Evolutionary conservation across 2,329 filamentous ascomycete species (phyloP).

Genomic region (Lizonia empirigonia): DNA sequence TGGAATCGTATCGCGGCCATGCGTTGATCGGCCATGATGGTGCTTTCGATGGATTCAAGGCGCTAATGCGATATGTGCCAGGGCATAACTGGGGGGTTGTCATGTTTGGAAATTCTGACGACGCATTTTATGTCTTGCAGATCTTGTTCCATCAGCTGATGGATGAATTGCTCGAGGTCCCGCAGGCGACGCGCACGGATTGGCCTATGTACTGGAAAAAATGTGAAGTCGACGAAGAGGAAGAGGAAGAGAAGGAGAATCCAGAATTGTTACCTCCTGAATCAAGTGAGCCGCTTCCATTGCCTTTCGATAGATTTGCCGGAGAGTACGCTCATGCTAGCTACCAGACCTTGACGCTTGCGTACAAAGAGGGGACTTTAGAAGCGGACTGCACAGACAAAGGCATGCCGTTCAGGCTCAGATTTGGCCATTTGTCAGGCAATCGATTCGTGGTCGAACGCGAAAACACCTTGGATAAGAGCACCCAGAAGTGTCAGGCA

Average conservation of each 20-base stretch:
- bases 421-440: conserved; percentile 11
- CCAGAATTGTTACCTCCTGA: neutral
- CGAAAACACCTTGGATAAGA: neutral
- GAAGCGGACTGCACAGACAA: conserved; percentile 19
- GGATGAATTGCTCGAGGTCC: conserved; percentile 3
- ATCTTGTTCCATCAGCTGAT: conserved; percentile 14
- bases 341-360: conserved; percentile 15
- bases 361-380: conserved; percentile 4
- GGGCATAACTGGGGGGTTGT: conserved; percentile 19
- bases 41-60: conserved; percentile 17
- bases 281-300: neutral
- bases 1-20: conserved; percentile 20
- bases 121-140: conserved; percentile 10
- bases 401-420: conserved; percentile 15
- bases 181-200: neutral
- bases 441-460: conserved; percentile 6
- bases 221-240: neutral
- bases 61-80: conserved; percentile 16
- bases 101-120: conserved; percentile 14
- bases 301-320: conserved; percentile 7
- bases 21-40: conserved; percentile 16
- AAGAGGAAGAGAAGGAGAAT: conserved; percentile 1
- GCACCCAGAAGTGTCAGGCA: conserved; percentile 7
- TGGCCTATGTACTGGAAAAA: conserved; percentile 8
- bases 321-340: conserved; percentile 16